Percentiles rank a stretch among this genome's conserved stretches.
Evolutionary conservation across 495 filamentous ascomycete species (phyloP).

Genomic region (Cudoniella acicularis): DNA sequence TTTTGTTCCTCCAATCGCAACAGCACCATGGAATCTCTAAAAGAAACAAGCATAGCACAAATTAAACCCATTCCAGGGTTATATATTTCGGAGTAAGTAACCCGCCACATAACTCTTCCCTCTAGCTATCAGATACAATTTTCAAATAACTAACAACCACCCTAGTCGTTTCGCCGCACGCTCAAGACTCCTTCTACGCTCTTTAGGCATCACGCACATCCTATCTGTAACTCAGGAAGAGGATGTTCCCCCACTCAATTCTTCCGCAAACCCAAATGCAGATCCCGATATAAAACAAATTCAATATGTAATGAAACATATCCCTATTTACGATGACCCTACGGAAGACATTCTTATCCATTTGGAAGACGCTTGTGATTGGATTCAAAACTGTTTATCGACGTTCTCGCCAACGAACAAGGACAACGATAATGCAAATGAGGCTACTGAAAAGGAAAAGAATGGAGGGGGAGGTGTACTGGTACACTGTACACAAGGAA

Average conservation of each 20-base stretch:
- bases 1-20: too few species aligned
- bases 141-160: background rate
- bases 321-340: background rate
- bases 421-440: background rate
- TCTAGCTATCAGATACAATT: too few species aligned
- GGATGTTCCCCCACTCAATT: background rate
- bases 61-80: background rate
- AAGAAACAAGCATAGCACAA: background rate
- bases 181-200: background rate
- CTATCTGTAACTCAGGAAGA: background rate
- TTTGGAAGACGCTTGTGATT: background rate
- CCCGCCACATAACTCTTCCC: too few species aligned
- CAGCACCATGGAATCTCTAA: conserved; percentile 2
- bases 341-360: background rate
- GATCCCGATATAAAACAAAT: background rate
- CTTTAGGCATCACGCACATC: background rate
- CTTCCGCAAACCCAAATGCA: background rate
- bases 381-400: background rate
- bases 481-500: conserved; percentile 3
- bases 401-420: background rate
- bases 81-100: conserved; percentile 1
- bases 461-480: background rate
- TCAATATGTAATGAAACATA: background rate
- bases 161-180: conserved; percentile 1
- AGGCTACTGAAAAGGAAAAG: background rate